Conservation (phyloP, 768 basidiomycete species). For the Chlorophyllum brunneum region DNA sequence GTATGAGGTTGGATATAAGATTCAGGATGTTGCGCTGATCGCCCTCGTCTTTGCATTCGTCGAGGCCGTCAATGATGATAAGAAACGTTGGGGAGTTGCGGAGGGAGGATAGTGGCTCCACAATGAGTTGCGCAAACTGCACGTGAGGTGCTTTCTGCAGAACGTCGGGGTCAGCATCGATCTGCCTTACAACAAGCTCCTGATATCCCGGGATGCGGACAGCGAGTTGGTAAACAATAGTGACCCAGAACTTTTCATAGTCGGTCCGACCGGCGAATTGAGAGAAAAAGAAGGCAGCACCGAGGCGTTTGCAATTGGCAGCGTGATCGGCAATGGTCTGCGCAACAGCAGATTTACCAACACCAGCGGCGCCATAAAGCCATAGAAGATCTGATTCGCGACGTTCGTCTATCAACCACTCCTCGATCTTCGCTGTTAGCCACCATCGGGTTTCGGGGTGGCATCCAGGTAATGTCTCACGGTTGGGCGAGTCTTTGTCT, state of each 20-base stretch:
- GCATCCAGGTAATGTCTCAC: no score
- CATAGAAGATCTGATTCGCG: not conserved
- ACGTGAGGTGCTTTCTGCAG: not conserved
- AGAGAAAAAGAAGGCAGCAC: constrained; percentile 7
- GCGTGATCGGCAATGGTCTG: constrained; percentile 1
- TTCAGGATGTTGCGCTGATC: no score
- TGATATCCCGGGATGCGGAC: not conserved
- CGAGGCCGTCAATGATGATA: not conserved
- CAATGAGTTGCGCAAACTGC: not conserved
- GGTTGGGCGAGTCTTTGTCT: no score
- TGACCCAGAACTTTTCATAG: not conserved
- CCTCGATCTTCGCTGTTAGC: not conserved
- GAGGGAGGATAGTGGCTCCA: not conserved
- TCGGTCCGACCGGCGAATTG: not conserved
- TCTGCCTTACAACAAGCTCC: not conserved
- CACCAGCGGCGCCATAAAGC: constrained; percentile 6
- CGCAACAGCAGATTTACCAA: constrained; percentile 5
- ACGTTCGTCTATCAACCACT: not conserved
- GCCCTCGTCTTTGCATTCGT: not conserved
- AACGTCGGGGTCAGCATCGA: not conserved
- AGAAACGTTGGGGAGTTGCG: not conserved
- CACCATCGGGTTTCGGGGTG: not conserved
- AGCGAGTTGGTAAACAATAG: constrained; percentile 1
- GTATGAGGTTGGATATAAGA: no score
- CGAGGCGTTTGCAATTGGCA: not conserved